phyloP scores from a whole-genome alignment of 2,329 filamentous ascomycete species.

The Cladophialophora yegresii region DNA sequence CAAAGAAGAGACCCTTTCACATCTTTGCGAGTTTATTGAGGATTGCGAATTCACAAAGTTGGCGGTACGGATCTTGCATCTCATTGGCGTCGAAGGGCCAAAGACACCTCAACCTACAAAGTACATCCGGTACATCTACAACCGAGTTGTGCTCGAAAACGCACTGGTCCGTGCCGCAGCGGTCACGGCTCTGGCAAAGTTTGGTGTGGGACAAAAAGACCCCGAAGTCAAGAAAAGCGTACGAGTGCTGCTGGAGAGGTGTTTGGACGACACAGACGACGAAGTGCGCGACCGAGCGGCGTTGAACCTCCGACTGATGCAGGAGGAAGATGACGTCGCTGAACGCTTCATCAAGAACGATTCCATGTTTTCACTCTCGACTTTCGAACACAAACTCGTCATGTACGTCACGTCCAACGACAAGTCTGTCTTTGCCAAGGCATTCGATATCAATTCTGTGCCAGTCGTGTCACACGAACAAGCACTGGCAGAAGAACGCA shows the following conservation, averaged over 20 bases:
- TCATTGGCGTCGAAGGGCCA: slow-evolving; percentile 90
- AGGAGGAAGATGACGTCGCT: slow-evolving; percentile 84
- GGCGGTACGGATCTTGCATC: slow-evolving; percentile 89
- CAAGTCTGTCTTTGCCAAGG: slow-evolving; percentile 76
- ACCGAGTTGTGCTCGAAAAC: slow-evolving; percentile 95
- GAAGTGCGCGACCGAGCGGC: slow-evolving; percentile 96
- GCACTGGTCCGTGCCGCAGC: slow-evolving; percentile 92
- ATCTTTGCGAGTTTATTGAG: slow-evolving; percentile 98
- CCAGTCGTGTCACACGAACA: slow-evolving; percentile 94
- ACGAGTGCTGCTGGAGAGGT: slow-evolving; percentile 85
- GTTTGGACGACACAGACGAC: slow-evolving; percentile 94
- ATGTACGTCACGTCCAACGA: slow-evolving; percentile 95
- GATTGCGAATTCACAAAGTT: slow-evolving; percentile 99
- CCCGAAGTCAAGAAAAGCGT: slow-evolving; percentile 96
- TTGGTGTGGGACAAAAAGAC: slow-evolving; percentile 94
- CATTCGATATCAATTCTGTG: slow-evolving; percentile 89
- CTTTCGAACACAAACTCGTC: slow-evolving; percentile 94
- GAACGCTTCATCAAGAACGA: slow-evolving; percentile 92
- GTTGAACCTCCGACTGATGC: slow-evolving; percentile 87
- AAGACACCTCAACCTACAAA: slow-evolving; percentile 95
- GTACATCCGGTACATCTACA: slow-evolving; percentile 99
- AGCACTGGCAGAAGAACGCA: slow-evolving; percentile 91
- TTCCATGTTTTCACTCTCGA: slow-evolving; percentile 90
- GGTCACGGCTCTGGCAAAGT: slow-evolving; percentile 93
- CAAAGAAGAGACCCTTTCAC: slow-evolving; percentile 79